Evolutionary conservation across 202 grass and related monocot genomes (phyloP).

Genomic region (Saccharum hybrid): DNA sequence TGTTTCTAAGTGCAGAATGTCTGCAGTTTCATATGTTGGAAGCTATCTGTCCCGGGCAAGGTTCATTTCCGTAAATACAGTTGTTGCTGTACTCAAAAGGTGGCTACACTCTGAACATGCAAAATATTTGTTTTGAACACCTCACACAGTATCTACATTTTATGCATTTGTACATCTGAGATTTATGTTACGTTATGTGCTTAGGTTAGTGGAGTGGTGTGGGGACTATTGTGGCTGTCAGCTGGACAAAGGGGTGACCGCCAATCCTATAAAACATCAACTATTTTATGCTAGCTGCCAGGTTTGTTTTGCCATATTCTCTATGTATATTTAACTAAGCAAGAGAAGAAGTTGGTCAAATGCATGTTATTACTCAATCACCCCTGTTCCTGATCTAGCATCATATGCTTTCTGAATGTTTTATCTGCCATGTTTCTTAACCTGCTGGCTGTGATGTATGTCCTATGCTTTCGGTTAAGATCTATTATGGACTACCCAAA

Average conservation of each 20-base stretch:
- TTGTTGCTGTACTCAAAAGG: conserved; percentile 77
- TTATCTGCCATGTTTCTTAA: conserved; percentile 9
- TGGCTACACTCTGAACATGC: conserved; percentile 25
- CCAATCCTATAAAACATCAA: conserved; percentile 60
- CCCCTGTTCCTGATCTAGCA: not conserved
- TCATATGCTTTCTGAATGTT: not conserved
- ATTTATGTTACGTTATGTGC: conserved; percentile 38
- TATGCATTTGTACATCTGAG: conserved; percentile 38
- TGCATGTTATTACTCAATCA: not conserved
- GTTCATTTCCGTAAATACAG: conserved; percentile 68
- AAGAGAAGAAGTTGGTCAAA: conserved; percentile 1
- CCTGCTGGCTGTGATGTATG: conserved; percentile 83
- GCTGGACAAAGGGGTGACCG: not conserved
- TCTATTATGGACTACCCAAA: conserved; percentile 68
- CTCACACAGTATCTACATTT: not conserved
- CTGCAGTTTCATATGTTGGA: conserved; percentile 92
- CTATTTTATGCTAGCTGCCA: conserved; percentile 88
- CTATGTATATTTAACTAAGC: not conserved
- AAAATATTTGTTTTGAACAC: not conserved
- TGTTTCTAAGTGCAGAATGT: conserved; percentile 67
- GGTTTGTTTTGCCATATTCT: conserved; percentile 50
- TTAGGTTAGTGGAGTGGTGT: conserved; percentile 87
- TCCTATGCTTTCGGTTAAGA: conserved; percentile 94
- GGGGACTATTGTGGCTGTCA: conserved; percentile 53
- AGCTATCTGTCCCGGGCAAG: conserved; percentile 92